Base-by-base conservation (phyloP, 305 asterid genomes). In the Fraxinus floribunda region DNA sequence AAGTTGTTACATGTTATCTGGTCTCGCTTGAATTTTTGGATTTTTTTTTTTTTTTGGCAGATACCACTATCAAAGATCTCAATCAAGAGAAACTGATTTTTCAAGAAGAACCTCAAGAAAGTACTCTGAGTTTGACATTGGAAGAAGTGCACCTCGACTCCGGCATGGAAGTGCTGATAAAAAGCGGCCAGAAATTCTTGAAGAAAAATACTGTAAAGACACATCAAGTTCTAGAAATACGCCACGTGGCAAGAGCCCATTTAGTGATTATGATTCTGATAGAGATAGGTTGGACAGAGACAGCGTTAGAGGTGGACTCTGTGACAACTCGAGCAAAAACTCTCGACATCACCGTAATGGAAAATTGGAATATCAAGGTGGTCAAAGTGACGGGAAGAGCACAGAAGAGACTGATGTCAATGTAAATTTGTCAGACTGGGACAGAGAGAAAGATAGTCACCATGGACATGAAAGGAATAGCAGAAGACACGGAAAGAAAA, bases 21-120 rank as follows among this genome's bases (percentile, higher is more conserved):
- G 60, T 34, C 26, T 41, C 7, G 22, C 46, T 16, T 71, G 44
- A 71, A 15, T 64, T 81, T 79, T 82, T 74, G 81, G 74, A 82
- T 77, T 8, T 52, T 73, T 79, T 15, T 79, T 15, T 71, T 49
- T 16, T 82, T 77, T 80, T 75, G 39, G 39, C 89, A 93, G 97
- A 86, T 83, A 80, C 71, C 77, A 57, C 85, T 86, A 81, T 36
- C 55, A 55, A 66, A 89, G 93, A 85, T 89, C 91, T 26, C 84
- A 68, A 78, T 91, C 97, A 15, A 92, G 87, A 80, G 94, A 89
- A 46, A 83, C 38, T 36, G 85, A 86, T 75, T 74, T 68, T 78
- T 83, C 90, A 62, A 83, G 84, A 79, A 87, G 89, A 78, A 81
- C 83, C 71, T 90, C 93, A 81, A 93, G 94, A 81, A 85, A 81